phyloP scores from a whole-genome alignment of 768 basidiomycete species.

The Albatrellus ellisii region DNA sequence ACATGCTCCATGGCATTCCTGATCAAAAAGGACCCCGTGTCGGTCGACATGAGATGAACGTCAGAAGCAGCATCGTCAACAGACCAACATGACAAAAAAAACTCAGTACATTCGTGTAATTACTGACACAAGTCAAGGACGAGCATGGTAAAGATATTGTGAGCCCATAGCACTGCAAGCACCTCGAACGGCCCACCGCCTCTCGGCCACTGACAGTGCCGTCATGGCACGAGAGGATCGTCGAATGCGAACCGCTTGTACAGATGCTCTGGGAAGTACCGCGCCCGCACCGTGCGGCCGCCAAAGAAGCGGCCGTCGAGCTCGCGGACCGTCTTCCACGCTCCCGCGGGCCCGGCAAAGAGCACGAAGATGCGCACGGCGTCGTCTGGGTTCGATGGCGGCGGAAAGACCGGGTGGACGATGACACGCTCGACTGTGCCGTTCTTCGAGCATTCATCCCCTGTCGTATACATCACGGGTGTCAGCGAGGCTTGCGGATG shows the following conservation, averaged over 20 bases:
- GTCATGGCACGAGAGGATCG: constrained; percentile 21
- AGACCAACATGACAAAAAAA: neutral
- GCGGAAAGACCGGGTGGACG: constrained; percentile 64
- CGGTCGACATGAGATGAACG: too few relatives aligned
- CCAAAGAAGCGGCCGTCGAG: constrained; percentile 90
- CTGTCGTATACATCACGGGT: constrained; percentile 23
- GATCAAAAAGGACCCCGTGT: too few relatives aligned
- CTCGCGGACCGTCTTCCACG: constrained; percentile 92
- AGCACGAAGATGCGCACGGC: constrained; percentile 84
- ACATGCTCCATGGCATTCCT: too few relatives aligned
- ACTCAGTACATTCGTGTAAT: too few relatives aligned
- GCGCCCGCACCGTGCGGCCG: constrained; percentile 68
- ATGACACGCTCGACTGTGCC: constrained; percentile 87
- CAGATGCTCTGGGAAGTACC: constrained; percentile 59
- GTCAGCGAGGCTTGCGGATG: constrained; percentile 1
- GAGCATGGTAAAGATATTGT: neutral
- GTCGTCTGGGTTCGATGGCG: constrained; percentile 55
- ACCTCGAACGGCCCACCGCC: neutral
- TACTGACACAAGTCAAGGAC: too few relatives aligned
- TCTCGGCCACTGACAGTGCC: neutral
- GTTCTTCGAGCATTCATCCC: constrained; percentile 85
- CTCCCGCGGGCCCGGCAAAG: constrained; percentile 84
- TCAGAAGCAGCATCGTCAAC: neutral
- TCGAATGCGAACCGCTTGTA: constrained; percentile 43
- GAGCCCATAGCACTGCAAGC: neutral